Percentiles rank a stretch among this genome's conserved stretches.
Conservation (phyloP, 202 grass and related monocot species). For the Panicum virgatum region DNA sequence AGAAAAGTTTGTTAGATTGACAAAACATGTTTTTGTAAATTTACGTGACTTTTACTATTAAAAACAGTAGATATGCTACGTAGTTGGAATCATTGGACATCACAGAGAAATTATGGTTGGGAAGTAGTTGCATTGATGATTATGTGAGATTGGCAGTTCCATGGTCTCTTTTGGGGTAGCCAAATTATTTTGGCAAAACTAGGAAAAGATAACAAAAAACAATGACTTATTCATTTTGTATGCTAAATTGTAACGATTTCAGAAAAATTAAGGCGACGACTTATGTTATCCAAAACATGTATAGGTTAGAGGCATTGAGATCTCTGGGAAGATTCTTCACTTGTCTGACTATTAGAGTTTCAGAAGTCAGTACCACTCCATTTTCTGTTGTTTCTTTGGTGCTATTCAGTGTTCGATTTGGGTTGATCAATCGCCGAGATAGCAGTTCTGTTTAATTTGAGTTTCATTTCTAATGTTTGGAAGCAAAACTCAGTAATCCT, state of each 20-base stretch:
- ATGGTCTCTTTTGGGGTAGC: background rate
- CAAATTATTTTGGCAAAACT: background rate
- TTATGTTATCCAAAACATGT: background rate
- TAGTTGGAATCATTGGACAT: background rate
- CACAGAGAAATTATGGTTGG: background rate
- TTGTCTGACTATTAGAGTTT: background rate
- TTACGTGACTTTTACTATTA: background rate
- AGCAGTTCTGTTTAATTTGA: background rate
- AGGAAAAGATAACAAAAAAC: background rate
- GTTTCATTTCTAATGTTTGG: background rate
- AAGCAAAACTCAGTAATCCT: background rate
- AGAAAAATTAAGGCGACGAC: background rate
- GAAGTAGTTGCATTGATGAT: slow-evolving; percentile 12
- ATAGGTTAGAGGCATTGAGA: background rate
- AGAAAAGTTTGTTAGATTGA: too few species aligned
- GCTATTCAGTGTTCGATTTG: background rate
- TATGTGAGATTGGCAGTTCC: background rate
- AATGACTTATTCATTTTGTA: too few species aligned
- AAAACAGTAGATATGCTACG: background rate
- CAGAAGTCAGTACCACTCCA: background rate
- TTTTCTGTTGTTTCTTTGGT: background rate
- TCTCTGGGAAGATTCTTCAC: background rate
- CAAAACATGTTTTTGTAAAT: background rate
- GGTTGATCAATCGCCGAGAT: background rate
- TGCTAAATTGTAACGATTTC: background rate